phyloP scores from a whole-genome alignment of 106 monocot species.

The Dactylorhiza incarnata region DNA sequence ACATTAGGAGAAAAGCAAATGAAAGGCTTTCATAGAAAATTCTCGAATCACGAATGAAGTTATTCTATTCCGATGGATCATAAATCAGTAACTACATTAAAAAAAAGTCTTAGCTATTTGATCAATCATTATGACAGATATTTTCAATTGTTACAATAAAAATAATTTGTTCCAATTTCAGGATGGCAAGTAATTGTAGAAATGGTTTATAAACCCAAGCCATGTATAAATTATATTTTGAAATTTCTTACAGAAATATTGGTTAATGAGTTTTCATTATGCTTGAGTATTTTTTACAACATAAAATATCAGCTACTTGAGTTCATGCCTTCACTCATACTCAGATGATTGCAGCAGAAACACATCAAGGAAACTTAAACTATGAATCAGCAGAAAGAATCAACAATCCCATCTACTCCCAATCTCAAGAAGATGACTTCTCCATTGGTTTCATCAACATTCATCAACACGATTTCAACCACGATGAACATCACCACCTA shows the following conservation, averaged over 20 bases:
- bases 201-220: no score
- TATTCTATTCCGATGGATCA: neutral
- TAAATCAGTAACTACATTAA: neutral
- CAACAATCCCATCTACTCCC: slow-evolving; percentile 49
- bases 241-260: neutral
- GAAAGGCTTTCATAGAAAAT: neutral
- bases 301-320: neutral
- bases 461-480: slow-evolving; percentile 11
- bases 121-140: neutral
- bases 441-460: slow-evolving; percentile 32
- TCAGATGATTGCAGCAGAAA: slow-evolving; percentile 75
- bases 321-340: neutral
- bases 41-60: neutral
- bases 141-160: no score
- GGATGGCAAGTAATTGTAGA: neutral
- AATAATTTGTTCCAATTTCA: neutral
- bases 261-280: neutral
- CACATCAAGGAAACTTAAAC: slow-evolving; percentile 13
- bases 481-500: slow-evolving; percentile 1
- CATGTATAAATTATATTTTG: neutral
- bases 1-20: neutral
- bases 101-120: neutral
- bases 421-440: slow-evolving; percentile 51
- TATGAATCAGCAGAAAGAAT: slow-evolving; percentile 12
- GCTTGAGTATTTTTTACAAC: neutral